Evolutionary conservation across 805 yeast species (phyloP).

Genomic region (Torulaspora franciscae): DNA sequence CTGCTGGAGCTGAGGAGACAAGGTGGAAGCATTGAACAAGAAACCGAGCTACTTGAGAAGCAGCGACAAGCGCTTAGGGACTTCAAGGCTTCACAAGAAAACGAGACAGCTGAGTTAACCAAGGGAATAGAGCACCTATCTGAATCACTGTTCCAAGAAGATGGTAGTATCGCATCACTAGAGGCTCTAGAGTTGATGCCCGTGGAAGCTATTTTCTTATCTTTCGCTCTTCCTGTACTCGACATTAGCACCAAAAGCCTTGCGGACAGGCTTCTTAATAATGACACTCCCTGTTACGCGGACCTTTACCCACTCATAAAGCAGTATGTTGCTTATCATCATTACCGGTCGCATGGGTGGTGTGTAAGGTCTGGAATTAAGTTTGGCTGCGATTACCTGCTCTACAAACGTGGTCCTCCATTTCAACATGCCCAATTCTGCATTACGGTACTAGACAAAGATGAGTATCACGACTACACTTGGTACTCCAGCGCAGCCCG

Average conservation of each 20-base stretch:
- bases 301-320: constrained; percentile 42
- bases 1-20: constrained; percentile 40
- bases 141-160: constrained; percentile 24
- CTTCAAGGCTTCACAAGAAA: constrained; percentile 30
- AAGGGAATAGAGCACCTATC: constrained; percentile 34
- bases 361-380: constrained; percentile 89
- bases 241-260: constrained; percentile 29
- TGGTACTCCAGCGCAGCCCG: constrained; percentile 70
- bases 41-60: constrained; percentile 29
- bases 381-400: constrained; percentile 79
- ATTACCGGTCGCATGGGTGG: constrained; percentile 88
- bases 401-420: constrained; percentile 91
- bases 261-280: constrained; percentile 20
- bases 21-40: constrained; percentile 34
- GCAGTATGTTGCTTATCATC: constrained; percentile 73
- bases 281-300: constrained; percentile 6
- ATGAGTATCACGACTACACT: constrained; percentile 40
- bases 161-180: constrained; percentile 27
- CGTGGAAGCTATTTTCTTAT: constrained; percentile 67
- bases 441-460: constrained; percentile 37
- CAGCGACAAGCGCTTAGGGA: constrained; percentile 33
- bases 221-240: constrained; percentile 50
- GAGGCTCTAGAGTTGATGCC: constrained; percentile 62
- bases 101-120: constrained; percentile 19
- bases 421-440: constrained; percentile 91